Evolutionary conservation across 2,329 filamentous ascomycete genomes (phyloP).

Genomic region (Diaporthe nobilis): DNA sequence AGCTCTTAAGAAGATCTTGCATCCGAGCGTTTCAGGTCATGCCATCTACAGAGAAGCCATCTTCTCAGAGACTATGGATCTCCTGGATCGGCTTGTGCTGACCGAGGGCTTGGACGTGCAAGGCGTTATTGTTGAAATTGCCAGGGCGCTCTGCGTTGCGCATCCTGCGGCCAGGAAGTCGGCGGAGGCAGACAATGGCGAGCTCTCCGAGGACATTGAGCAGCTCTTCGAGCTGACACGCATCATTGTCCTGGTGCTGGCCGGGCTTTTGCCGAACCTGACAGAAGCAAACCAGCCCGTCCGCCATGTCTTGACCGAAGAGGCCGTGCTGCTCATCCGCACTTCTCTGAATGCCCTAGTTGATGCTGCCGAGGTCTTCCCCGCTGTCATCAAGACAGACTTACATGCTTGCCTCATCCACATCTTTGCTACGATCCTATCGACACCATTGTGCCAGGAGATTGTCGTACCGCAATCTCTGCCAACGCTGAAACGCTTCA

Average conservation of each 20-base stretch:
- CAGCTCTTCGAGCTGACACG: conserved; percentile 97
- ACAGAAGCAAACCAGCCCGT: conserved; percentile 75
- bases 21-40: conserved; percentile 94
- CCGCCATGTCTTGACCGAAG: conserved; percentile 86
- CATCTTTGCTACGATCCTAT: conserved; percentile 94
- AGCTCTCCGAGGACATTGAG: conserved; percentile 96
- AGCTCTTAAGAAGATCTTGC: conserved; percentile 93
- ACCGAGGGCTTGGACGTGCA: conserved; percentile 93
- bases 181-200: conserved; percentile 76
- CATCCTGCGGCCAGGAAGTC: conserved; percentile 88
- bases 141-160: conserved; percentile 87
- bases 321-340: conserved; percentile 84
- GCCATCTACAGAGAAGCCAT: conserved; percentile 97
- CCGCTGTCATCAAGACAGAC: conserved; percentile 95
- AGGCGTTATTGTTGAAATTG: conserved; percentile 93
- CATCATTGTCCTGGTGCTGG: conserved; percentile 94
- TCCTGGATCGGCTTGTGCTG: conserved; percentile 90
- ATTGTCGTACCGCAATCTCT: conserved; percentile 91
- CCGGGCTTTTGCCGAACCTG: conserved; percentile 87
- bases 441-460: conserved; percentile 88
- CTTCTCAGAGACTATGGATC: conserved; percentile 97
- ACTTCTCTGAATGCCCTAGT: conserved; percentile 89
- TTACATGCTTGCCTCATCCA: conserved; percentile 96
- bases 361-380: conserved; percentile 95
- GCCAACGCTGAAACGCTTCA: conserved; percentile 92